Evolutionary conservation across 73 alveolate genomes (phyloP).

Genomic region (Breviolum minutum): DNA sequence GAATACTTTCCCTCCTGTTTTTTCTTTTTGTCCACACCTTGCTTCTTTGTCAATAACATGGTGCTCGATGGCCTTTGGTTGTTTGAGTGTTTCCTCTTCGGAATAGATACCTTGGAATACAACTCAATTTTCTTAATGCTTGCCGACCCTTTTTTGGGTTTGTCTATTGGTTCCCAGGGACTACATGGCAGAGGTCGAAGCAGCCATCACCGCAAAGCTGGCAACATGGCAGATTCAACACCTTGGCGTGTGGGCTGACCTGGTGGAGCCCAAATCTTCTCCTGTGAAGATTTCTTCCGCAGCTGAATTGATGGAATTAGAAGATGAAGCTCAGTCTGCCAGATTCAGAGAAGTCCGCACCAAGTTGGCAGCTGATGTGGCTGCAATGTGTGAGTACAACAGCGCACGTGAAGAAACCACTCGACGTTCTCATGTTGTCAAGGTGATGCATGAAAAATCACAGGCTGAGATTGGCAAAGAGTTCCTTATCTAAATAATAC

Average conservation of each 20-base stretch:
- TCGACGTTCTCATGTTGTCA: not conserved
- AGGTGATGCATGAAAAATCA: conserved; percentile 27
- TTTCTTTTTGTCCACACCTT: not conserved
- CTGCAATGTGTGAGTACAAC: not conserved
- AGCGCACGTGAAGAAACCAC: not conserved
- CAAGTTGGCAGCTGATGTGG: not conserved
- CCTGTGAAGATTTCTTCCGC: not conserved
- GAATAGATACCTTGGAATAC: not conserved
- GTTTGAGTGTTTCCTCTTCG: not conserved
- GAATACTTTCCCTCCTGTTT: not conserved
- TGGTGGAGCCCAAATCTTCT: not conserved
- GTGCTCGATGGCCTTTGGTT: not conserved
- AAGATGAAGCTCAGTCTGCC: not conserved
- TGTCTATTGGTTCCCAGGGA: conserved; percentile 3
- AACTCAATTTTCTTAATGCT: not conserved
- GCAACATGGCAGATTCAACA: not conserved
- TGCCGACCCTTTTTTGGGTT: too few species aligned
- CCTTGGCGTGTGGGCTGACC: not conserved
- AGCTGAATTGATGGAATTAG: not conserved
- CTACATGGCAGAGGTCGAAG: conserved; percentile 10
- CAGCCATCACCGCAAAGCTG: not conserved
- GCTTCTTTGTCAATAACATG: not conserved
- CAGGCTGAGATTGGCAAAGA: conserved; percentile 16
- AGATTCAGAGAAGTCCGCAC: not conserved
- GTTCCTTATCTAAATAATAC: not conserved